Conservation (phyloP, 2,329 filamentous ascomycete genomes). For the Colletotrichum endophyticum region DNA sequence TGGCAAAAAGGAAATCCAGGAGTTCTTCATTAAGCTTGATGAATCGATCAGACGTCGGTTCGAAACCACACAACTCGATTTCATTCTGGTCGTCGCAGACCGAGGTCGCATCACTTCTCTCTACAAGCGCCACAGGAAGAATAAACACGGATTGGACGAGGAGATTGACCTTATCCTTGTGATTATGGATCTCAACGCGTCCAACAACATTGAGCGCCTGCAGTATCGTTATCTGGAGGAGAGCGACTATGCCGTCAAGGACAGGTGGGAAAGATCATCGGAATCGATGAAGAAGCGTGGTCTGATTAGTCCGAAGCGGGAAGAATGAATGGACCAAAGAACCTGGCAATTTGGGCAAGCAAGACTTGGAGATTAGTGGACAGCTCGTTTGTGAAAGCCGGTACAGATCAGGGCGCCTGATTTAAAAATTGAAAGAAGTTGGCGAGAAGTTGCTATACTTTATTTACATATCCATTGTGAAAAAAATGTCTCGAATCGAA, state of each 20-base stretch:
- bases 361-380: neutral
- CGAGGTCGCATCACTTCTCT: neutral
- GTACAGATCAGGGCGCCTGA: neutral
- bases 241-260: neutral
- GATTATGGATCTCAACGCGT: neutral
- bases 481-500: neutral
- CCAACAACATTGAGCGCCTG: neutral
- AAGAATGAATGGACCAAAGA: neutral
- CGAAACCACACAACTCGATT: neutral
- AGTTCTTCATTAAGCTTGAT: neutral
- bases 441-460: neutral
- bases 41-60: neutral
- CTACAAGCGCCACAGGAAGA: neutral
- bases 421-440: neutral
- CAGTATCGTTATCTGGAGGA: neutral
- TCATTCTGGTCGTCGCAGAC: neutral
- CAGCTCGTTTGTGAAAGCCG: neutral
- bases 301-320: neutral
- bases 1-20: neutral
- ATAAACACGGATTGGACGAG: neutral
- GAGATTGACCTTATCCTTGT: neutral
- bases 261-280: neutral
- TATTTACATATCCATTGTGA: neutral
- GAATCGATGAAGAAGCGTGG: neutral
- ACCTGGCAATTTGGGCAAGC: neutral